Conservation (phyloP, 257 asterid genomes). For the Solanum sitiens region DNA sequence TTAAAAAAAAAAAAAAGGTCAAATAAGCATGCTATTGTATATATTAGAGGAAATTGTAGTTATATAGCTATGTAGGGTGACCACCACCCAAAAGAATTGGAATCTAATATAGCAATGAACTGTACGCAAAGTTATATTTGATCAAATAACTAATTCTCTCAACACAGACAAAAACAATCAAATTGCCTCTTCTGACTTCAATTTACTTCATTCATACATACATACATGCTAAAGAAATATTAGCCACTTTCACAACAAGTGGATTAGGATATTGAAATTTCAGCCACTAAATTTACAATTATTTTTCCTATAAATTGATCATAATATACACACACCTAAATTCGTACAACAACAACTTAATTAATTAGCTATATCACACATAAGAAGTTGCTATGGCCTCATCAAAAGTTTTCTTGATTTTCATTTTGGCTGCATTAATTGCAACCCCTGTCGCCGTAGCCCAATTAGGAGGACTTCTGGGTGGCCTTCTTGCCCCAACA, state of each 20-base stretch:
- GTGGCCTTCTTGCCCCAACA: constrained; percentile 4
- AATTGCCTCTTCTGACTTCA: background rate
- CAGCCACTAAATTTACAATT: background rate
- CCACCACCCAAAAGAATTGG: constrained; percentile 17
- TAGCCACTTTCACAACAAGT: background rate
- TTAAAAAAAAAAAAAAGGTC: background rate
- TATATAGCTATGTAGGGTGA: constrained; percentile 12
- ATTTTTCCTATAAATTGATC: constrained; percentile 17
- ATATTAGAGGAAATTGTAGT: background rate
- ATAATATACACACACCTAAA: background rate
- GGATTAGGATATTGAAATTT: background rate
- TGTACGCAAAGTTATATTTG: background rate
- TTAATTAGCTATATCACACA: background rate
- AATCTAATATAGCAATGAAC: constrained; percentile 2
- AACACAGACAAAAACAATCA: background rate
- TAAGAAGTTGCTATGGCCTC: constrained; percentile 7
- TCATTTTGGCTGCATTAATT: constrained; percentile 11
- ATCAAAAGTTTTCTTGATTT: background rate
- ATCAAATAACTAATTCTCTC: background rate
- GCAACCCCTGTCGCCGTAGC: constrained; percentile 28
- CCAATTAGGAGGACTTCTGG: constrained; percentile 19
- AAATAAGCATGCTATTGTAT: constrained; percentile 14
- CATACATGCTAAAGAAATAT: background rate
- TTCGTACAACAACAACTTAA: background rate
- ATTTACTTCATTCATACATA: background rate